Evolutionary conservation across 1,284 basidiomycete species (phyloP), one percentile per base, ranked within the genome.

Genomic region (Pyrrhoderma noxium): DNA sequence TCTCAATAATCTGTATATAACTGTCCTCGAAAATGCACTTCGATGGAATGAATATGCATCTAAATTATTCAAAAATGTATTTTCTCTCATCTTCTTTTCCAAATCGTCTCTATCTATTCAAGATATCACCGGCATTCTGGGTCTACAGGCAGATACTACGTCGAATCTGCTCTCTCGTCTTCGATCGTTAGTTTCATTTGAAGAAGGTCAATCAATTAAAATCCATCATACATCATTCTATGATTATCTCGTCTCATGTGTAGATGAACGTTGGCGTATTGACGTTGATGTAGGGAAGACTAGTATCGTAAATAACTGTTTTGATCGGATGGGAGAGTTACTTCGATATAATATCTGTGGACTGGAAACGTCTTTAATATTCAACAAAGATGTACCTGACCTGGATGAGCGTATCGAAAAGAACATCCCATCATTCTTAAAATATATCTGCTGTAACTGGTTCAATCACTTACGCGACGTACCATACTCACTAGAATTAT

Each of bases 1-100:
- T 3, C 31, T 46, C 11, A 7, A 36, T 16, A 31, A 37, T 8
- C 45, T 46, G 19, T 46, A 46, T 19, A 11, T 16, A 5, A 36
- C 45, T 8, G 45, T 35, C 4, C 23, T 46, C 1, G 16, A 22
- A 2, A 9, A 8, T 21, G 14, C 45, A 11, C 25, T 46, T 21
- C 5, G 5, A 8, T 46, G 45, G 45, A 16, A 34, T 16, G 31
- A 36, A 8, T 8, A n/a, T 14, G 13, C 8, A 4, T n/a, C 13
- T 11, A 44, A 61, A 62, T 44, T 25, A 2, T 46, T 46, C 22
- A 3, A 16, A 34, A 46, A 36, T 14, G 31, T 46, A 8, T n/a
- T 46, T 5, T 14, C 31, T 1, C 31, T 36, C 7, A 35, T 46
- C 37, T 36, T 46, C 2, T 21, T 46, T 14, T 8, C 25, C 23